These are phyloP conservation scores for Adansonia grandidieri DNA, from an alignment of 441 rosid genomes.

Conservation along the genomic window DNA sequence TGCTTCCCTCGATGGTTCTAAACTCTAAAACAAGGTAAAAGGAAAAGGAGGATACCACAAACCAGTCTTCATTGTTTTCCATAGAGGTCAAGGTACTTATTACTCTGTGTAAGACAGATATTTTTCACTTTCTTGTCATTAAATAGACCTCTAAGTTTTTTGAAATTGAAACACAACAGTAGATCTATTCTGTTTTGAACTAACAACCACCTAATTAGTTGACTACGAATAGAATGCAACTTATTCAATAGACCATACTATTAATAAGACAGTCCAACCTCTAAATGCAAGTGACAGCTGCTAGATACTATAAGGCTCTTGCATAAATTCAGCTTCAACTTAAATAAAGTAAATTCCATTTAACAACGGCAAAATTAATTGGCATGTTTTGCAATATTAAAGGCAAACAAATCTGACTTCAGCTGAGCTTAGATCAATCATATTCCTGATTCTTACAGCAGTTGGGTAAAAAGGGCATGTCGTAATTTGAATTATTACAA, in stretches of 20 bases:
- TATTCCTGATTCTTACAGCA: neutral
- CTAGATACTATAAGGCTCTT: neutral
- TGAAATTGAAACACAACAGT: neutral
- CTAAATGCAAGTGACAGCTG: neutral
- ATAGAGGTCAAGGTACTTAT: neutral
- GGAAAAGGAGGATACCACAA: neutral
- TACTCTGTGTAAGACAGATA: neutral
- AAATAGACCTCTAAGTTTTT: neutral
- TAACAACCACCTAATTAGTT: neutral
- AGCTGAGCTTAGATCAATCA: neutral
- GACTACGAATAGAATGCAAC: neutral
- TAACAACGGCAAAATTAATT: neutral
- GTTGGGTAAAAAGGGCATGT: neutral
- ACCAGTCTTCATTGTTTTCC: neutral
- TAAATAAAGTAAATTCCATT: neutral
- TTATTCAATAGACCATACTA: neutral
- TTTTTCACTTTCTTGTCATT: conserved; percentile 8
- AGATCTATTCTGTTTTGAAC: neutral
- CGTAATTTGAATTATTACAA: neutral
- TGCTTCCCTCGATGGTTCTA: neutral
- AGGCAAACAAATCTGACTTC: neutral
- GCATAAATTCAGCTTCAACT: conserved; percentile 6
- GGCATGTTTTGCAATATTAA: neutral
- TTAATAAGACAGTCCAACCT: neutral
- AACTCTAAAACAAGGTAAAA: neutral